Evolutionary conservation across 2,329 filamentous ascomycete genomes (phyloP), one percentile per base, ranked within the genome.

Genomic region (Pseudopithomyces chartarum): DNA sequence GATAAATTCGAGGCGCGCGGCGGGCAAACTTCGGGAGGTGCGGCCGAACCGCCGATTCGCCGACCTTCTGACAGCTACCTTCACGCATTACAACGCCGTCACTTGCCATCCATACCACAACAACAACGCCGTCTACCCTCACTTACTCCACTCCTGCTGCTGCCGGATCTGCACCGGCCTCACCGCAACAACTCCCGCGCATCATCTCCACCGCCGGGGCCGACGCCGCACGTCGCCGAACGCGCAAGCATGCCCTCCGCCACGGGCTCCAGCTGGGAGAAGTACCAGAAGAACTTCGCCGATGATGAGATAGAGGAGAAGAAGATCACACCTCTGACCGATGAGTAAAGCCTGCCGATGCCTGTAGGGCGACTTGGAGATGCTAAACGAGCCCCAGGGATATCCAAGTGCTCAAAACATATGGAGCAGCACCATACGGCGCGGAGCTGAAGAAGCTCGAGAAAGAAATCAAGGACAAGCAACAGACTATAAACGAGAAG

Each of bases 401-500:
- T 82, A 99, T 99, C 72, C 93, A 97, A 82, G 95, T 99, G 65
- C 87, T 99, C 69, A 99, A 98, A 84, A 99, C 95, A 60, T 99
- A 99, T 79, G 96, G 96, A 71, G 93, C 94, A 34, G 95, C 95
- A 56, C 95, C 95, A 32, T 99, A 99, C 73, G 94, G 92, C 65
- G 89, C 91, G 46, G 90, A 92, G 58, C 83, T 99, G 74, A 97
- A 97, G 86, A 96, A 95, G 81, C 90, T 99, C 61, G 95, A 99
- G 81, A 96, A 98, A 79, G 91, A 97, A 81, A 98, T 99, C 84
- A 99, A 98, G 79, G 95, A 99, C 78, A 96, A 96, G 79, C 95
- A 99, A 80, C 90, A 91, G 72, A 97, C 92, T 61, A 94, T 99
- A 60, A 96, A 99, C 68, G 95, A 99, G 81, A 99, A 99, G 86